phyloP scores from a whole-genome alignment of 108 stramenopile genomes.

The Pseudonitzschia multistriata region DNA sequence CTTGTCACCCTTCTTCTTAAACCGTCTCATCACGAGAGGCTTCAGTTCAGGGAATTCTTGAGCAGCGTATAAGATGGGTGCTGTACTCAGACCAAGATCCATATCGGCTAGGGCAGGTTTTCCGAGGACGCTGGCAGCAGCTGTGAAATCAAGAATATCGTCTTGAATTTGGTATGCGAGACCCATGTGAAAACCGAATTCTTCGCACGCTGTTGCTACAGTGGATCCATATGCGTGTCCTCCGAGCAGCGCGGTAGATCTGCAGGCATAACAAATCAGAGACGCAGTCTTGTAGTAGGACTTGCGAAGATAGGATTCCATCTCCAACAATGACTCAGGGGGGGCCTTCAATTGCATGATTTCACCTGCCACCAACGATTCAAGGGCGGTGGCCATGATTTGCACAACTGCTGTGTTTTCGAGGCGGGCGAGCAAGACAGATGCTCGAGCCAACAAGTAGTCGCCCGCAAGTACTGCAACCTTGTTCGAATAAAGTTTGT shows the following conservation, averaged over 20 bases:
- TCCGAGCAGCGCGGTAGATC: slow-evolving; percentile 87
- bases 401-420: slow-evolving; percentile 95
- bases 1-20: slow-evolving; percentile 93
- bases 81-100: slow-evolving; percentile 94
- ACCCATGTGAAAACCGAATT: slow-evolving; percentile 97
- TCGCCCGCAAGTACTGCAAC: slow-evolving; percentile 98
- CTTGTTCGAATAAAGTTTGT: slow-evolving; percentile 98
- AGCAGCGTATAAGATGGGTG: slow-evolving; percentile 93
- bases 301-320: slow-evolving; percentile 89
- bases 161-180: slow-evolving; percentile 97
- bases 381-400: slow-evolving; percentile 96
- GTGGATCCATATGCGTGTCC: slow-evolving; percentile 86
- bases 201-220: slow-evolving; percentile 90
- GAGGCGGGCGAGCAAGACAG: slow-evolving; percentile 88
- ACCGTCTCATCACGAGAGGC: slow-evolving; percentile 89
- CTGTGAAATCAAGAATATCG: slow-evolving; percentile 94
- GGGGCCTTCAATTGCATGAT: slow-evolving; percentile 95
- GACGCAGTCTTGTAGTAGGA: slow-evolving; percentile 98
- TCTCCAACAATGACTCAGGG: slow-evolving; percentile 83
- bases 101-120: slow-evolving; percentile 82
- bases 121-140: slow-evolving; percentile 82
- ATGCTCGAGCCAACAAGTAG: slow-evolving; percentile 91
- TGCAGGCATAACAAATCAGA: slow-evolving; percentile 90
- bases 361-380: slow-evolving; percentile 93
- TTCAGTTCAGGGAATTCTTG: slow-evolving; percentile 75